phyloP scores from a whole-genome alignment of 768 basidiomycete genomes.

The Sarcodon sp. region DNA sequence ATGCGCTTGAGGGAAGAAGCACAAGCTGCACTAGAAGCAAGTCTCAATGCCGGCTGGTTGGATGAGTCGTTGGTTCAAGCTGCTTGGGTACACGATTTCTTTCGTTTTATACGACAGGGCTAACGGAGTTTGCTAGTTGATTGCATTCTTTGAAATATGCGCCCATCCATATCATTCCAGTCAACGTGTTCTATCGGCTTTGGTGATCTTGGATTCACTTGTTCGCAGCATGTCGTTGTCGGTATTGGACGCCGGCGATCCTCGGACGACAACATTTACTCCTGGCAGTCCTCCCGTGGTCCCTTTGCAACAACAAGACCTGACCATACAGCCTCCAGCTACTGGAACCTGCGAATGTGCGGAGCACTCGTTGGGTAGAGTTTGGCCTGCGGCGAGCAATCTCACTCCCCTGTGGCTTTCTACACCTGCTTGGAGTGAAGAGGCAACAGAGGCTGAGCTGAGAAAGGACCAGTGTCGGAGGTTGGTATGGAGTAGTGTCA shows the following conservation, averaged over 20 bases:
- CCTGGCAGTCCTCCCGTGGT: constrained; percentile 38
- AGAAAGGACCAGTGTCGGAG: constrained; percentile 61
- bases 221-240: constrained; percentile 51
- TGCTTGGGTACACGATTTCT: constrained; percentile 43
- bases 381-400: constrained; percentile 36
- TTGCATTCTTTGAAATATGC: constrained; percentile 63
- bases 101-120: background rate
- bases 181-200: constrained; percentile 39
- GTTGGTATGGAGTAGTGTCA: constrained; percentile 61
- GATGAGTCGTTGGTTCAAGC: constrained; percentile 67
- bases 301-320: constrained; percentile 3
- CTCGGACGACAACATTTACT: constrained; percentile 33
- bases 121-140: constrained; percentile 27
- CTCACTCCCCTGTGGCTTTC: constrained; percentile 50
- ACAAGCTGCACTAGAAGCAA: constrained; percentile 58
- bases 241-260: constrained; percentile 43
- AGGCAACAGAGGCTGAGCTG: constrained; percentile 51
- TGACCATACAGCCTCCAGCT: background rate
- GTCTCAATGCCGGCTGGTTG: constrained; percentile 57
- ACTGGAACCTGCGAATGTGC: constrained; percentile 11
- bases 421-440: constrained; percentile 50
- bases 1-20: constrained; percentile 53
- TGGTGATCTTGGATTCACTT: constrained; percentile 54
- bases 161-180: constrained; percentile 50
- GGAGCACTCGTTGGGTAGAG: constrained; percentile 34